Evolutionary conservation across 306 rosid species (phyloP).

Genomic region (Senna tora): DNA sequence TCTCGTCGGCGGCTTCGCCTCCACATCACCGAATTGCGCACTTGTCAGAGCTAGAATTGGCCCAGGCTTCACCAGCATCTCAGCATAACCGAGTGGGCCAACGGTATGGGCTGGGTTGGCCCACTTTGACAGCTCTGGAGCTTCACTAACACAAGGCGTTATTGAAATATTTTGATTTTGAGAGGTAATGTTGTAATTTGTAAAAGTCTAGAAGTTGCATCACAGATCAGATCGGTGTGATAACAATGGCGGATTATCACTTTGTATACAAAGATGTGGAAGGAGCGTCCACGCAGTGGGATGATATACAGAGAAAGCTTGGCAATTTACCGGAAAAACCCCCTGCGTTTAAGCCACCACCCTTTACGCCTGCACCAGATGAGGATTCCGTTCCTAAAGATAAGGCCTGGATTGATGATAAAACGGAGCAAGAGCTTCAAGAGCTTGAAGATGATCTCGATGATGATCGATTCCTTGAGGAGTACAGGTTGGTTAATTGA

Average conservation of each 20-base stretch:
- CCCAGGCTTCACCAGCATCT: no score
- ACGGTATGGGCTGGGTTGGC: no score
- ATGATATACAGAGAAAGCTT: constrained; percentile 79
- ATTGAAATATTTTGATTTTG: no score
- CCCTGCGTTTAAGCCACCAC: constrained; percentile 80
- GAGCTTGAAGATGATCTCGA: constrained; percentile 89
- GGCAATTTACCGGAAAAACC: constrained; percentile 83
- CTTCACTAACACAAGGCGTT: no score
- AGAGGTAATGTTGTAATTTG: no score
- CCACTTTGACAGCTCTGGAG: no score
- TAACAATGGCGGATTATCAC: constrained; percentile 78
- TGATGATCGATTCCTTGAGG: constrained; percentile 82
- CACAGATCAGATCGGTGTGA: no score
- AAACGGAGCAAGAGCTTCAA: constrained; percentile 76
- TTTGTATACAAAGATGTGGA: constrained; percentile 86
- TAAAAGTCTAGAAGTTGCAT: no score
- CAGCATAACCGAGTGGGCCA: no score
- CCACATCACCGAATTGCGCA: no score
- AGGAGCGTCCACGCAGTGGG: constrained; percentile 98
- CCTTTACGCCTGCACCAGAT: constrained; percentile 69
- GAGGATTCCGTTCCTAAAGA: constrained; percentile 67
- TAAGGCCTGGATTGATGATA: constrained; percentile 77
- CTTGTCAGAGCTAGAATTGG: no score
- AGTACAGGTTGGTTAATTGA: constrained; percentile 60
- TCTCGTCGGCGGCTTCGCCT: no score